Evolutionary conservation across 805 yeast genomes (phyloP).

Genomic region (Sugiyamaella boreocaroliniensis): DNA sequence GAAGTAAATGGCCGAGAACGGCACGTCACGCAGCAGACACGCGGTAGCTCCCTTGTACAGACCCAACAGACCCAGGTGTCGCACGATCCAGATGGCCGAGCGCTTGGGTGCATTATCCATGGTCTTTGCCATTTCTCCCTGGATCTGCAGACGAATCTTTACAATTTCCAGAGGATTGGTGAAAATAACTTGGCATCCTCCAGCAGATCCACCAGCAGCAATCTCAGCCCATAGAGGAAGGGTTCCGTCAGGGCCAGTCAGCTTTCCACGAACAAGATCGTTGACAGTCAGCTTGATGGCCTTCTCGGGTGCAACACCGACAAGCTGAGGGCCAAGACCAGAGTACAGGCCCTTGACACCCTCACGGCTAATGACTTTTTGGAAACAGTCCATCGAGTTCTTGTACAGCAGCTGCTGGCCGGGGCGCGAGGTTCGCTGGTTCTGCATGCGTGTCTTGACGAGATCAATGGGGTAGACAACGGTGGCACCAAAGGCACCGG

Average conservation of each 20-base stretch:
- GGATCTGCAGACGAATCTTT: slow-evolving; percentile 89
- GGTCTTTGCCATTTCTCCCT: slow-evolving; percentile 57
- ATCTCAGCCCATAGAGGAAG: slow-evolving; percentile 60
- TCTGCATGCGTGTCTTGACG: slow-evolving; percentile 96
- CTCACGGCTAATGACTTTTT: slow-evolving; percentile 66
- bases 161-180: slow-evolving; percentile 96
- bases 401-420: slow-evolving; percentile 48
- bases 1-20: slow-evolving; percentile 94
- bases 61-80: slow-evolving; percentile 74
- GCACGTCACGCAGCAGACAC: slow-evolving; percentile 89
- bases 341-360: slow-evolving; percentile 83
- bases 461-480: slow-evolving; percentile 94
- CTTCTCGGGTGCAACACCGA: slow-evolving; percentile 98
- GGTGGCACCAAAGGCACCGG: slow-evolving; percentile 98
- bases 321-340: slow-evolving; percentile 87
- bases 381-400: slow-evolving; percentile 80
- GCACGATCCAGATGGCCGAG: slow-evolving; percentile 66
- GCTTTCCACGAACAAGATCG: slow-evolving; percentile 72
- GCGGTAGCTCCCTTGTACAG: slow-evolving; percentile 88
- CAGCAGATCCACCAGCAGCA: slow-evolving; percentile 87
- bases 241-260: slow-evolving; percentile 46
- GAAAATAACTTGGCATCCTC: slow-evolving; percentile 92
- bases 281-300: slow-evolving; percentile 94
- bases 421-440: slow-evolving; percentile 64
- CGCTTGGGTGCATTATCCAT: slow-evolving; percentile 34